These are phyloP conservation scores for Beauveria sp. DNA, from an alignment of 2,329 filamentous ascomycete genomes.

Conservation along the genomic window DNA sequence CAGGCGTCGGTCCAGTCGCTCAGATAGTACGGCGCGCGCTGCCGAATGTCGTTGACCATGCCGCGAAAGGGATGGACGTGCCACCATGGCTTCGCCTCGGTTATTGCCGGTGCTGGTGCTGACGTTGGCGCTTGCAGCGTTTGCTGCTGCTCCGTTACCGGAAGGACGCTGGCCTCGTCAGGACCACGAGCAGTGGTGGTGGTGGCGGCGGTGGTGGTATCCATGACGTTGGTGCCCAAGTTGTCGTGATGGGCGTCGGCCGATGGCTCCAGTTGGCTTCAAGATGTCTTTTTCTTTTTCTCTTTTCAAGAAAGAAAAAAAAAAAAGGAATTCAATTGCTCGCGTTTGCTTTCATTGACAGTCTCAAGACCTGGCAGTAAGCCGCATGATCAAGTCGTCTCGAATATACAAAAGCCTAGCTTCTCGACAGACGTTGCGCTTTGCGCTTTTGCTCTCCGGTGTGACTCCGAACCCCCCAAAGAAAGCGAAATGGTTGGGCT, in stretches of 20 bases:
- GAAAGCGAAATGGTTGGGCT: too few relatives aligned
- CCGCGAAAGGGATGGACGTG: constrained; percentile 67
- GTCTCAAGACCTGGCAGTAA: too few relatives aligned
- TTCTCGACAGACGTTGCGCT: too few relatives aligned
- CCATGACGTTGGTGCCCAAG: not conserved
- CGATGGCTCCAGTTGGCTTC: not conserved
- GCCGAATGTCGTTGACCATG: constrained; percentile 70
- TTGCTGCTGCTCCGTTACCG: not conserved
- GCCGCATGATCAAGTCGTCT: too few relatives aligned
- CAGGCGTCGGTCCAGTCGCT: constrained; percentile 83
- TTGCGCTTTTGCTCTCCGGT: too few relatives aligned
- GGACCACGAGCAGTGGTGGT: not conserved
- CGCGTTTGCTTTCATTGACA: too few relatives aligned
- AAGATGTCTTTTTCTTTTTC: too few relatives aligned
- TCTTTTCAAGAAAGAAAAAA: too few relatives aligned
- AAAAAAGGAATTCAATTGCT: too few relatives aligned
- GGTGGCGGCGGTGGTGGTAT: not conserved
- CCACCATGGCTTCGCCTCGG: constrained; percentile 52
- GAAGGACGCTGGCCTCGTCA: not conserved
- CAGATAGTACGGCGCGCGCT: constrained; percentile 67
- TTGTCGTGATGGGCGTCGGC: not conserved
- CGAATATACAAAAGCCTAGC: too few relatives aligned
- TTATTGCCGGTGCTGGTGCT: not conserved
- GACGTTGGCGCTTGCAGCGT: not conserved
- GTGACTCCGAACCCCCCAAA: too few relatives aligned